Evolutionary conservation across 805 yeast genomes (phyloP), one percentile per base, ranked within the genome.

Genomic region (Hanseniaspora taiwanica): DNA sequence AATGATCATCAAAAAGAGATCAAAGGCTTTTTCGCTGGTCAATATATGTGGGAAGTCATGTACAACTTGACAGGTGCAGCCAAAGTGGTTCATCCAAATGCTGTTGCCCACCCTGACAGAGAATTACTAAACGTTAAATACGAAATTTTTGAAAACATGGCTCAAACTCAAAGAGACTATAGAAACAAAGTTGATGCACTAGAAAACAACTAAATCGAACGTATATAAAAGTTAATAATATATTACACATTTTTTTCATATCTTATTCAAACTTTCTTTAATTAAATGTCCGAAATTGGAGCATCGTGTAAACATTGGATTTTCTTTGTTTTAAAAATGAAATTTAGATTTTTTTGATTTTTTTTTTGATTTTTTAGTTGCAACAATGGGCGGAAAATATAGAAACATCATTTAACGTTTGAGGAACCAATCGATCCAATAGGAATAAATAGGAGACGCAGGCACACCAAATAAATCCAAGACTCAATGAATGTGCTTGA

Each of bases 1-100:
- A 70, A 69, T 16, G 80, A 75, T 48, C 70, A 73, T 50, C 71
- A 65, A 16, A 66, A 72, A 55, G 43, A 51, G 55, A 45, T 42
- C 50, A 36, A 39, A 20, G 21, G 46, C 16, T 31, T 39, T 18
- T 36, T 52, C 27, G 51, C 73, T 3, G 83, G 83, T 25, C 78
- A 76, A 46, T 70, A 68, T 41, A 65, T 91, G 43, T 89, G 97
- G 97, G 73, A 76, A 27, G 76, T 81, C 29, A 91, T 91, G 98
- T 72, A 72, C 48, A 69, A 71, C 45, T 69, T 87, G 66, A 80
- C 94, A 1, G 89, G 94, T 6, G 74, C 79, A 18, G 97, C 96
- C 35, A 69, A 70, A 48, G 85, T 78, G 10, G 81, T 91, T 31
- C 60, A 65, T 46, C 97, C 98, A 3, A 61, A 74, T 19, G 58